Percentiles rank a stretch among this genome's conserved stretches.
These are phyloP conservation scores for Hypoxylon rickii DNA, from an alignment of 495 filamentous ascomycete genomes.

Conservation along the genomic window DNA sequence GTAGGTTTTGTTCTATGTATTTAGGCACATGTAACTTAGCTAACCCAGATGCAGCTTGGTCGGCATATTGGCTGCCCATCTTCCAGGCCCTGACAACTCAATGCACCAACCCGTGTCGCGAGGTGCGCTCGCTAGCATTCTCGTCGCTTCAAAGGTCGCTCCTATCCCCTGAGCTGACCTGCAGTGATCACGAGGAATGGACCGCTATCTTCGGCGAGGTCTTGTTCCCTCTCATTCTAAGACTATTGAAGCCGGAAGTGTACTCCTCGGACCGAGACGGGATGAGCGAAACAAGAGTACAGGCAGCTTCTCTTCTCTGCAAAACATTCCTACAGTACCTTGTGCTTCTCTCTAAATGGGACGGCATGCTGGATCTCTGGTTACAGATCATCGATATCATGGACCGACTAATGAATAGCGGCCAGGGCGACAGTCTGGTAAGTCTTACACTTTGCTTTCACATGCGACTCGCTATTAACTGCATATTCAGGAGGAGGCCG, in stretches of 20 bases:
- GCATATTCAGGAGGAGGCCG: conserved; percentile 77
- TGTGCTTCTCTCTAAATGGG: conserved; percentile 78
- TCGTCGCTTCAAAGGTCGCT: conserved; percentile 85
- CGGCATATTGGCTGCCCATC: conserved; percentile 96
- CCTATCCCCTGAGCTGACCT: conserved; percentile 75
- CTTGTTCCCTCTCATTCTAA: conserved; percentile 88
- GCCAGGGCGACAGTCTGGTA: conserved; percentile 88
- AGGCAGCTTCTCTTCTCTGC: conserved; percentile 87
- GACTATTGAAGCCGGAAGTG: conserved; percentile 91
- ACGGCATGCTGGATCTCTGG: conserved; percentile 95
- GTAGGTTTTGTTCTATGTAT: conserved; percentile 45
- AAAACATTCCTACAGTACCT: conserved; percentile 96
- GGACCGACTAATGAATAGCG: conserved; percentile 95
- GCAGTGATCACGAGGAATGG: conserved; percentile 85
- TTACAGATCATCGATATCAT: conserved; percentile 90
- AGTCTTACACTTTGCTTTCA: conserved; percentile 36
- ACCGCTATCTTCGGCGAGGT: conserved; percentile 93
- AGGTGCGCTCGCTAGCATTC: conserved; percentile 87
- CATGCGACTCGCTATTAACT: conserved; percentile 21
- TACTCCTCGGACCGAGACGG: conserved; percentile 90
- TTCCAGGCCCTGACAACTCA: conserved; percentile 86
- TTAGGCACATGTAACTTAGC: conserved; percentile 1
- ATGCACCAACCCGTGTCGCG: conserved; percentile 93
- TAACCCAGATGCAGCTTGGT: conserved; percentile 72
- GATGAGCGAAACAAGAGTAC: conserved; percentile 94